These are phyloP conservation scores for Sanghuangporus weigelae DNA, from an alignment of 1,284 basidiomycete genomes.

Conservation along the genomic window DNA sequence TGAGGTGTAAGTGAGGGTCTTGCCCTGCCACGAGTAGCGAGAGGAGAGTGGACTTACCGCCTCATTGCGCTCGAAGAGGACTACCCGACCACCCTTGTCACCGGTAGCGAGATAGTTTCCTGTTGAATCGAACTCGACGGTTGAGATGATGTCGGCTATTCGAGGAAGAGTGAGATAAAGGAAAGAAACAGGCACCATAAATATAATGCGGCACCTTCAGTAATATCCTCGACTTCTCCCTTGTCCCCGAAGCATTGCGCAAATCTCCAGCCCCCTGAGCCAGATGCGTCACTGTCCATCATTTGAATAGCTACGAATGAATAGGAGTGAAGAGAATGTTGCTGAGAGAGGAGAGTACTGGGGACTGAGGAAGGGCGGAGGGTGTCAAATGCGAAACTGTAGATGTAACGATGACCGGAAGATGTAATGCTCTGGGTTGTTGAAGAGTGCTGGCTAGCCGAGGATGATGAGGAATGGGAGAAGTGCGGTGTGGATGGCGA, in stretches of 20 bases:
- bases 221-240: slow-evolving; percentile 99
- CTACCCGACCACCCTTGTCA: slow-evolving; percentile 98
- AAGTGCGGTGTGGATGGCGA: neutral
- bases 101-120: slow-evolving; percentile 99
- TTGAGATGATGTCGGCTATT: slow-evolving; percentile 96
- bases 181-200: slow-evolving; percentile 23
- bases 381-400: slow-evolving; percentile 9
- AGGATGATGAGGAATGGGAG: neutral
- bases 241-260: slow-evolving; percentile 99
- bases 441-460: neutral
- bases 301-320: neutral
- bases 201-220: slow-evolving; percentile 65
- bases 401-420: neutral
- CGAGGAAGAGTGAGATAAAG: slow-evolving; percentile 24
- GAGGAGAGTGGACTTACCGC: slow-evolving; percentile 53
- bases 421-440: neutral
- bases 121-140: slow-evolving; percentile 99
- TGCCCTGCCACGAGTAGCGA: neutral
- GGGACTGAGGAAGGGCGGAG: slow-evolving; percentile 19
- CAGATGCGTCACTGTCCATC: slow-evolving; percentile 79
- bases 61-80: slow-evolving; percentile 98
- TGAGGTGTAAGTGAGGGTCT: neutral
- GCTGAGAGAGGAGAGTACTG: slow-evolving; percentile 15
- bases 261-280: slow-evolving; percentile 92
- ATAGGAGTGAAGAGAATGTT: slow-evolving; percentile 17